Conservation (phyloP, 2,329 filamentous ascomycete genomes). For the Metarhizium brunneum region DNA sequence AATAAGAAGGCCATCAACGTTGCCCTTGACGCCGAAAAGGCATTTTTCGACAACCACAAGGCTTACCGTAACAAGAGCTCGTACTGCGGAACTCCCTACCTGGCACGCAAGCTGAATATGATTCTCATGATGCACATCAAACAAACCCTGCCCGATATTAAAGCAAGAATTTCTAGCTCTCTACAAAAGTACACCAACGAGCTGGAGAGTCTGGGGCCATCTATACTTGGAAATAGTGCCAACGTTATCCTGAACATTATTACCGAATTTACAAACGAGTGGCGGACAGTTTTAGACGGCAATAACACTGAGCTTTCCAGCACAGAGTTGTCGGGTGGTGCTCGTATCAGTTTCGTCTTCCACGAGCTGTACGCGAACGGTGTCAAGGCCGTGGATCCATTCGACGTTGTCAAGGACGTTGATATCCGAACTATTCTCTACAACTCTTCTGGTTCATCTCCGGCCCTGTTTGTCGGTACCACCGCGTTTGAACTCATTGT, state of each 20-base stretch:
- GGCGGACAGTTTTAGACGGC: constrained; percentile 89
- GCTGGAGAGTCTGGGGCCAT: constrained; percentile 76
- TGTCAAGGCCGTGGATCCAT: constrained; percentile 94
- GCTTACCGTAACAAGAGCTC: constrained; percentile 97
- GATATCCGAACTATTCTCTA: constrained; percentile 96
- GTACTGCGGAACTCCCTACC: constrained; percentile 95
- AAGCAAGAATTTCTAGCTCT: constrained; percentile 88
- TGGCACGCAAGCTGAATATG: constrained; percentile 92
- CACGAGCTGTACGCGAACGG: constrained; percentile 97
- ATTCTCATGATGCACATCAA: constrained; percentile 99
- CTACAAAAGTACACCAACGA: constrained; percentile 85
- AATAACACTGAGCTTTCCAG: constrained; percentile 96
- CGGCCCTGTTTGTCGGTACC: constrained; percentile 92
- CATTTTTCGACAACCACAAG: constrained; percentile 97
- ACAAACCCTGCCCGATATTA: constrained; percentile 97
- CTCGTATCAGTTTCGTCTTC: constrained; percentile 98
- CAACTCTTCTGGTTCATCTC: constrained; percentile 98
- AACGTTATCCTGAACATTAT: constrained; percentile 99
- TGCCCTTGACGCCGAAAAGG: constrained; percentile 87
- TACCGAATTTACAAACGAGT: constrained; percentile 97
- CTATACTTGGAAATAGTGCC: constrained; percentile 88
- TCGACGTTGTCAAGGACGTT: constrained; percentile 93
- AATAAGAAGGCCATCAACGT: constrained; percentile 91
- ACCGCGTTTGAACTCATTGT: constrained; percentile 98
- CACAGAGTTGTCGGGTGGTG: constrained; percentile 88